These are phyloP conservation scores for Physocladia obscura DNA, from an alignment of 192 early-diverging fungal species.

Conservation along the genomic window DNA sequence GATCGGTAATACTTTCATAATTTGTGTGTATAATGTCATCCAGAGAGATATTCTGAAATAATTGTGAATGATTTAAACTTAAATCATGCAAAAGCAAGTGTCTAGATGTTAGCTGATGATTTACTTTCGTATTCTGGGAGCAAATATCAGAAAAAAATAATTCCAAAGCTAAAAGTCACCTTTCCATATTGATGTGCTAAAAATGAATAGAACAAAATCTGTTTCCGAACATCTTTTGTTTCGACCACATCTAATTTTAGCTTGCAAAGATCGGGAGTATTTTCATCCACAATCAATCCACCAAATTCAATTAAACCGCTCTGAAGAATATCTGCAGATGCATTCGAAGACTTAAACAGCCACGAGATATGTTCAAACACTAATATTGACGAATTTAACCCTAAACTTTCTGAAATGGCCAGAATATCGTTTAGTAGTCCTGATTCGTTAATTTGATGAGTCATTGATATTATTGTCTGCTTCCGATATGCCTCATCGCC, in stretches of 20 bases:
- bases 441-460: background rate
- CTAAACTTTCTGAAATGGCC: conserved; percentile 1
- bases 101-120: no score
- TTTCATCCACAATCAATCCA: background rate
- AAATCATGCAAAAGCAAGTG: no score
- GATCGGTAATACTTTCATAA: background rate
- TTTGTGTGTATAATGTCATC: conserved; percentile 4
- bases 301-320: conserved; percentile 11
- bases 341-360: background rate
- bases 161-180: no score
- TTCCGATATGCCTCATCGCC: conserved; percentile 3
- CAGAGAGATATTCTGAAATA: background rate
- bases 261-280: background rate
- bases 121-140: no score
- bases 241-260: background rate
- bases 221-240: background rate
- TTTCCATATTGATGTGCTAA: background rate
- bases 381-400: background rate
- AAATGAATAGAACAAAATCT: conserved; percentile 1
- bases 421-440: conserved; percentile 16
- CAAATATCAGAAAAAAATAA: no score
- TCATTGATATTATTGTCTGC: background rate
- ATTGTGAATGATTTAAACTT: background rate
- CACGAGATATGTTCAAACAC: conserved; percentile 12
- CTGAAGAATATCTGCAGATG: background rate